Conservation (phyloP, 305 asterid genomes). For the Fraxinus greggii region DNA sequence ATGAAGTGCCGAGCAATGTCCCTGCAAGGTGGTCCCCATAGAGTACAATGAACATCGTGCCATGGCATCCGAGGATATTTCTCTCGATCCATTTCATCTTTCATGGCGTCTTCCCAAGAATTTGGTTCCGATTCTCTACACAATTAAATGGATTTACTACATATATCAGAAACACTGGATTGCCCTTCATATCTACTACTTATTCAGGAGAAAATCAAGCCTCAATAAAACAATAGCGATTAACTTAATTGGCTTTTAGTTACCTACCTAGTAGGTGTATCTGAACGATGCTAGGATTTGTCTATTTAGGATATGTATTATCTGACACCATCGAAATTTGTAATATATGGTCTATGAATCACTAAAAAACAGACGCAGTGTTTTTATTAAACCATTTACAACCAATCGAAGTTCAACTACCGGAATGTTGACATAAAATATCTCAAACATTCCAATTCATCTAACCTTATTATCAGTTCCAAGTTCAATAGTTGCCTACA, state of each 20-base stretch:
- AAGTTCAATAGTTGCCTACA: not conserved
- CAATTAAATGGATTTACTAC: constrained; percentile 3
- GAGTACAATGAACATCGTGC: constrained; percentile 98
- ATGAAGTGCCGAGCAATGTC: constrained; percentile 96
- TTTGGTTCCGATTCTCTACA: constrained; percentile 87
- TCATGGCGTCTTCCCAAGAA: constrained; percentile 85
- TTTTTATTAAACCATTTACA: not conserved
- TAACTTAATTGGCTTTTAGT: not conserved
- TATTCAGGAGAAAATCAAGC: constrained; percentile 1
- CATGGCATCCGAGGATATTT: constrained; percentile 99
- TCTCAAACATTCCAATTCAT: constrained; percentile 2
- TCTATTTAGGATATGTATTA: not conserved
- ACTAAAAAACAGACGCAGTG: not conserved
- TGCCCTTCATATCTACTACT: not conserved
- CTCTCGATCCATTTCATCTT: constrained; percentile 71
- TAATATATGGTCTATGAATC: not conserved
- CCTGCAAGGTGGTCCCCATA: constrained; percentile 97
- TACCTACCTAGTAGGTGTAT: constrained; percentile 3
- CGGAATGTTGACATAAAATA: not conserved
- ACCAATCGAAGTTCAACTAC: not conserved
- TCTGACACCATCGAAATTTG: not conserved
- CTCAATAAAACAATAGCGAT: not conserved
- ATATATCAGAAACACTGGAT: constrained; percentile 8
- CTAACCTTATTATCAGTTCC: not conserved
- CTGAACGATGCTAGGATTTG: constrained; percentile 1